Percentiles rank a stretch among this genome's conserved stretches.
Conservation (phyloP, 2,329 filamentous ascomycete genomes). For the Aspergillus aculeatus region DNA sequence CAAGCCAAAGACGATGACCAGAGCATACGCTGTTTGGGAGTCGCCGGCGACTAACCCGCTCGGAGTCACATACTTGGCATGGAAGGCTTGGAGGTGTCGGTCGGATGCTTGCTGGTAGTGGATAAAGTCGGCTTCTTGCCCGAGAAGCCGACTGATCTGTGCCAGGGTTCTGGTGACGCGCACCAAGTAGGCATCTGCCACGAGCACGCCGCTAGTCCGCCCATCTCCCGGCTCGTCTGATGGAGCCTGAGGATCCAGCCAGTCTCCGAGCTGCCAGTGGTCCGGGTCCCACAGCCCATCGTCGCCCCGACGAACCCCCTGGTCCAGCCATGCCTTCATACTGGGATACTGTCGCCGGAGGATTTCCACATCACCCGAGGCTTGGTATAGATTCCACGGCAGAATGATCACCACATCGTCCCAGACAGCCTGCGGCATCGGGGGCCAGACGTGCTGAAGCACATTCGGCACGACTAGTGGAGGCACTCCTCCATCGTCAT, state of each 20-base stretch:
- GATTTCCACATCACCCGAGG: conserved; percentile 36
- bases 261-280: conserved; percentile 41
- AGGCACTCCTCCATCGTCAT: conserved; percentile 25
- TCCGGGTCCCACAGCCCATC: conserved; percentile 37
- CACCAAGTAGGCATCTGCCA: conserved; percentile 42
- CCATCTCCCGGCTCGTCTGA: conserved; percentile 33
- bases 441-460: conserved; percentile 13
- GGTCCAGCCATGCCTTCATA: conserved; percentile 39
- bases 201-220: conserved; percentile 35
- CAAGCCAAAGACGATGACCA: conserved; percentile 29
- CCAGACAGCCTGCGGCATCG: conserved; percentile 37
- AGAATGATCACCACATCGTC: conserved; percentile 39
- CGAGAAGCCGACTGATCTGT: conserved; percentile 27
- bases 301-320: conserved; percentile 31
- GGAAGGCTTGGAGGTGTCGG: conserved; percentile 26
- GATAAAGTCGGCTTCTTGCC: conserved; percentile 18
- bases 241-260: conserved; percentile 43
- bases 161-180: conserved; percentile 33
- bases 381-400: conserved; percentile 38
- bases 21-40: conserved; percentile 33
- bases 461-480: conserved; percentile 35
- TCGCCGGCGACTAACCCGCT: conserved; percentile 30
- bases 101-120: conserved; percentile 22
- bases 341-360: conserved; percentile 37
- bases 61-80: conserved; percentile 30